Evolutionary conservation across 2,329 filamentous ascomycete species (phyloP).

Genomic region (Alternaria sp.): DNA sequence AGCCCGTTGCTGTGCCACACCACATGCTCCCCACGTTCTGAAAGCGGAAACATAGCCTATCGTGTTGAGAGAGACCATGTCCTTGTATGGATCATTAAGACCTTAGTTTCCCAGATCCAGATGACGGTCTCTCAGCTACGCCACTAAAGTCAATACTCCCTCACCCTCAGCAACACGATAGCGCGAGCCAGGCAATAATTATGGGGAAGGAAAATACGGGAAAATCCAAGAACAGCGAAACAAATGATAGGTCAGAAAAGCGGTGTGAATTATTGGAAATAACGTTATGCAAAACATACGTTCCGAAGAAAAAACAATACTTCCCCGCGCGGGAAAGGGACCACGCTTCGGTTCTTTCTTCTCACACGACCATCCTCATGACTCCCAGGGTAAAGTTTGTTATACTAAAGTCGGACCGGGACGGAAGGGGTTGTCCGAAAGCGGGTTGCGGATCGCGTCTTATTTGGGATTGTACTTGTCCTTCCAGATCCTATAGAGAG

Average conservation of each 20-base stretch:
- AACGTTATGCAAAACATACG: slow-evolving; percentile 7
- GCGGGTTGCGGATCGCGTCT: slow-evolving; percentile 11
- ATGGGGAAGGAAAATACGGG: not conserved
- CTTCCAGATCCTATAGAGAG: slow-evolving; percentile 86
- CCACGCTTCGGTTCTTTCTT: not conserved
- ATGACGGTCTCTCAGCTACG: slow-evolving; percentile 1
- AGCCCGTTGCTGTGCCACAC: slow-evolving; percentile 5
- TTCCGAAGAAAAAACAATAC: not conserved
- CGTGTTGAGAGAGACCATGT: slow-evolving; percentile 1
- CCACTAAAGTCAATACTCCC: not conserved
- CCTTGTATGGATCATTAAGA: not conserved
- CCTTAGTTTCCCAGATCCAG: slow-evolving; percentile 1
- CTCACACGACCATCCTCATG: slow-evolving; percentile 11
- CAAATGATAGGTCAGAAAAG: slow-evolving; percentile 2
- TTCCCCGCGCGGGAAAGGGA: slow-evolving; percentile 2
- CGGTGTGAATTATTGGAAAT: slow-evolving; percentile 4
- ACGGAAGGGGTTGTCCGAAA: slow-evolving; percentile 3
- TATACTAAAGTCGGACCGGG: slow-evolving; percentile 8
- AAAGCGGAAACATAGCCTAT: slow-evolving; percentile 9
- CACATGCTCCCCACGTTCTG: slow-evolving; percentile 5
- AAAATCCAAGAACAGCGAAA: not conserved
- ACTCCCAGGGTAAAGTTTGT: slow-evolving; percentile 6
- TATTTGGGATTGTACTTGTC: slow-evolving; percentile 80
- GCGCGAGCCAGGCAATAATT: not conserved
- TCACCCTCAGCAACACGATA: slow-evolving; percentile 2